These are phyloP conservation scores for Samsoniella hepiali DNA, from an alignment of 2,329 filamentous ascomycete species.

Conservation along the genomic window DNA sequence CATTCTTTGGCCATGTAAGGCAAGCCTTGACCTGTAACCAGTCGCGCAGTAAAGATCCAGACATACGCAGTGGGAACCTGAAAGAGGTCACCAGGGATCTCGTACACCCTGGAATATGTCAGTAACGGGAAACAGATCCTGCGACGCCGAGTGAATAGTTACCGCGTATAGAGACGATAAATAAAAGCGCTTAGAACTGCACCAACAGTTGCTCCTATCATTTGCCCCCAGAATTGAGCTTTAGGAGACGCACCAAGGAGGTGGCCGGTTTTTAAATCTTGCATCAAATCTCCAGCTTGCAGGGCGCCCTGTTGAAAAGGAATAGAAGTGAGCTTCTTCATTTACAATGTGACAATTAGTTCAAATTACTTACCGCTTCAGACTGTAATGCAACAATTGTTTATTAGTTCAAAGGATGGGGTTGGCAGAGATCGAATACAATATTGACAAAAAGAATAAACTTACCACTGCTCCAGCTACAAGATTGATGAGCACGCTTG, in stretches of 20 bases:
- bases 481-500: slow-evolving; percentile 91
- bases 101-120: slow-evolving; percentile 62
- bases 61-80: slow-evolving; percentile 93
- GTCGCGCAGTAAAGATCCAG: slow-evolving; percentile 92
- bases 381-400: slow-evolving; percentile 28
- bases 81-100: slow-evolving; percentile 84
- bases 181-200: slow-evolving; percentile 82
- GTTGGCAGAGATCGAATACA: background rate
- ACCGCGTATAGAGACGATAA: slow-evolving; percentile 80
- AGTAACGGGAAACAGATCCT: slow-evolving; percentile 1
- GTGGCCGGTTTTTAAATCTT: slow-evolving; percentile 95
- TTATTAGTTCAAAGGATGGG: background rate
- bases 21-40: slow-evolving; percentile 87
- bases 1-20: slow-evolving; percentile 81
- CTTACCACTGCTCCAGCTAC: slow-evolving; percentile 78
- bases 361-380: slow-evolving; percentile 35
- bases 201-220: slow-evolving; percentile 83
- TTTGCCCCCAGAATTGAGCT: slow-evolving; percentile 94
- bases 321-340: slow-evolving; percentile 16
- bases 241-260: slow-evolving; percentile 86
- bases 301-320: slow-evolving; percentile 59
- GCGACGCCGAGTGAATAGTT: slow-evolving; percentile 14
- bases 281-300: slow-evolving; percentile 94
- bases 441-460: slow-evolving; percentile 19
- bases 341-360: background rate